Conservation (phyloP, 805 yeast species). For the Suhomyces faveliae region DNA sequence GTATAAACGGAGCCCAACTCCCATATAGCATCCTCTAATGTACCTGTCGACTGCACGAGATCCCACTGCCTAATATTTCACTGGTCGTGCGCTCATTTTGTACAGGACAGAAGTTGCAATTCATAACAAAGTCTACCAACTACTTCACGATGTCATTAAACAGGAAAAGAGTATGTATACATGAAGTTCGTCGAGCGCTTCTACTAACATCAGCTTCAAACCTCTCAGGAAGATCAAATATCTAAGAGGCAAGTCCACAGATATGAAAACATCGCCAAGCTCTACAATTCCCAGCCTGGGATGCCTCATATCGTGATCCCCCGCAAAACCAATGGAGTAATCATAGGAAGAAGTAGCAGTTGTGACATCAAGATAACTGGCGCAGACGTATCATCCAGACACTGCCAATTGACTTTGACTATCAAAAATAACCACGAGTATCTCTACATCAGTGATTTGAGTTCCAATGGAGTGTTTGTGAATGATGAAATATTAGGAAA, state of each 20-base stretch:
- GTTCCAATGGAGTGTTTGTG: slow-evolving; percentile 66
- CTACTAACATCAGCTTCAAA: slow-evolving; percentile 1
- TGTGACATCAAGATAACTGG: slow-evolving; percentile 58
- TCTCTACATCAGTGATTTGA: slow-evolving; percentile 52
- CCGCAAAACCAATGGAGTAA: slow-evolving; percentile 23
- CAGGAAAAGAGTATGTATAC: slow-evolving; percentile 25
- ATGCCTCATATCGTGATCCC: slow-evolving; percentile 24
- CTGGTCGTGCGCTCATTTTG: background rate
- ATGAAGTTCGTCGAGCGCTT: background rate
- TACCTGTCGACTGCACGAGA: no score
- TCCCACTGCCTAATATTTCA: no score
- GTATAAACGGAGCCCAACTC: no score
- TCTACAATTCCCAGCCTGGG: slow-evolving; percentile 20
- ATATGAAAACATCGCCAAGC: slow-evolving; percentile 22
- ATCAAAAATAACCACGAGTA: slow-evolving; percentile 31
- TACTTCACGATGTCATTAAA: slow-evolving; percentile 20
- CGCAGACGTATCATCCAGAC: slow-evolving; percentile 63
- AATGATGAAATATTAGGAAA: slow-evolving; percentile 55
- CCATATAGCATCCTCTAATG: no score
- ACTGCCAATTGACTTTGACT: slow-evolving; percentile 52
- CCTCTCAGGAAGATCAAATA: slow-evolving; percentile 6
- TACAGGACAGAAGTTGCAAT: background rate
- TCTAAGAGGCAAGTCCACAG: slow-evolving; percentile 18
- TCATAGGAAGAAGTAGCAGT: slow-evolving; percentile 56
- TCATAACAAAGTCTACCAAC: slow-evolving; percentile 13